Evolutionary conservation across 345 rosid species (phyloP).

Genomic region (Bruguiera sexangula): DNA sequence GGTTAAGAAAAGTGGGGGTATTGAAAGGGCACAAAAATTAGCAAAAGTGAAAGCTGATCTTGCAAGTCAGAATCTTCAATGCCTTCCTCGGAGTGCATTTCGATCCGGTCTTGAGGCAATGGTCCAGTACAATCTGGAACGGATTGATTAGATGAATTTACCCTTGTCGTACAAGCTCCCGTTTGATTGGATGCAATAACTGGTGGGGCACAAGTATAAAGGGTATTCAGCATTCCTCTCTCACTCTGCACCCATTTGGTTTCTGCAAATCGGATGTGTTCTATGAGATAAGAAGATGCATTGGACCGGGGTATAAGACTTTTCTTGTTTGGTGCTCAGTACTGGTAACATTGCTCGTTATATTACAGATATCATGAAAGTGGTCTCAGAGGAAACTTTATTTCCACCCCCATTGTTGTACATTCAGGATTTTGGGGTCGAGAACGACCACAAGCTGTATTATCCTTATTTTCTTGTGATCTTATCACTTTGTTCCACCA

Average conservation of each 20-base stretch:
- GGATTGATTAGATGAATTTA: constrained; percentile 49
- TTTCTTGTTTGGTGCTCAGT: too few relatives aligned
- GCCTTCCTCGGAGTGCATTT: constrained; percentile 60
- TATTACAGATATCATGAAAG: too few relatives aligned
- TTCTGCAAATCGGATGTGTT: not conserved
- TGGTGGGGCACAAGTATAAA: not conserved
- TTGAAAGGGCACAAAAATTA: constrained; percentile 65
- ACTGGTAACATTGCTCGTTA: too few relatives aligned
- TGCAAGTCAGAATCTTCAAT: constrained; percentile 61
- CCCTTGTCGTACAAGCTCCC: not conserved
- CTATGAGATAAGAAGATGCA: not conserved
- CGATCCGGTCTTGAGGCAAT: constrained; percentile 70
- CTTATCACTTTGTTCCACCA: too few relatives aligned
- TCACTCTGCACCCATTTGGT: not conserved
- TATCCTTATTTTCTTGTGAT: too few relatives aligned
- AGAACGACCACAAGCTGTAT: too few relatives aligned
- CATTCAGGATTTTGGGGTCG: too few relatives aligned
- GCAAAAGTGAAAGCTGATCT: constrained; percentile 80
- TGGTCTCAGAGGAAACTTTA: too few relatives aligned
- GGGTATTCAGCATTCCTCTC: not conserved
- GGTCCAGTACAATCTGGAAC: constrained; percentile 85
- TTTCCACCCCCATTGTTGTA: too few relatives aligned
- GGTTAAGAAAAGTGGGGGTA: constrained; percentile 68
- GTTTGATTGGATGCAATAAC: constrained; percentile 1
- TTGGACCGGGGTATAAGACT: not conserved